Percentiles rank a stretch among this genome's conserved stretches.
Conservation (phyloP, 805 yeast species). For the Wickerhamiella azyma region DNA sequence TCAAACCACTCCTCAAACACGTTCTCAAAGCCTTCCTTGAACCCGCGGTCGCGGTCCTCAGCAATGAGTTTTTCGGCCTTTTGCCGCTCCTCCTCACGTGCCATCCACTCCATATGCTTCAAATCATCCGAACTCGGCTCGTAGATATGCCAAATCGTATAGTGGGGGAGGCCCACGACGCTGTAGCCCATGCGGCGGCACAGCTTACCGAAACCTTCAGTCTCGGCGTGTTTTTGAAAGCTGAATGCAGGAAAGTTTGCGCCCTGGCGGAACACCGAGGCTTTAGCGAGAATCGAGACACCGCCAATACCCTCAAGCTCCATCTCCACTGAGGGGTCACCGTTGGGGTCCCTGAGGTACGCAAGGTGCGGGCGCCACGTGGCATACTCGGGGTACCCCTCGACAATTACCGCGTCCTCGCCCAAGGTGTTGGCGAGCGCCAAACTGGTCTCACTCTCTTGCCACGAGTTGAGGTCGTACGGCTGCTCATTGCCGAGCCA, state of each 20-base stretch:
- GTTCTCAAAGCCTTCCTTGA: conserved; percentile 68
- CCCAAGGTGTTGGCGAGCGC: conserved; percentile 37
- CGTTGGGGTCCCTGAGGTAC: conserved; percentile 70
- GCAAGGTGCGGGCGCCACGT: conserved; percentile 98
- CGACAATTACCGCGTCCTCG: conserved; percentile 92
- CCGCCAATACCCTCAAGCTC: conserved; percentile 94
- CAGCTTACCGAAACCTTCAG: conserved; percentile 90
- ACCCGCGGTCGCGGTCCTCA: conserved; percentile 30
- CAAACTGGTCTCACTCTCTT: conserved; percentile 64
- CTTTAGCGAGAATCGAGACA: conserved; percentile 78
- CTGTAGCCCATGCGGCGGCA: conserved; percentile 73
- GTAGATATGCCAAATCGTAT: conserved; percentile 91
- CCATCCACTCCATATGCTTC: conserved; percentile 40
- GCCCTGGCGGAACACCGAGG: conserved; percentile 70
- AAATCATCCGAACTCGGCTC: conserved; percentile 92
- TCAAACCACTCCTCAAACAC: conserved; percentile 58
- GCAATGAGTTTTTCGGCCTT: conserved; percentile 25
- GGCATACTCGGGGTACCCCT: conserved; percentile 95
- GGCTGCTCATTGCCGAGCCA: conserved; percentile 86
- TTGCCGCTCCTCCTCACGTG: conserved; percentile 29
- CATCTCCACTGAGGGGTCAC: conserved; percentile 78
- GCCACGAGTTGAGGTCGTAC: conserved; percentile 92
- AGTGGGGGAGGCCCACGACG: conserved; percentile 85
- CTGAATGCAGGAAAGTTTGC: conserved; percentile 94
- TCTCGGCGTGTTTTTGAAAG: conserved; percentile 89